Evolutionary conservation across 805 yeast species (phyloP).

Genomic region (Candida ortonii): DNA sequence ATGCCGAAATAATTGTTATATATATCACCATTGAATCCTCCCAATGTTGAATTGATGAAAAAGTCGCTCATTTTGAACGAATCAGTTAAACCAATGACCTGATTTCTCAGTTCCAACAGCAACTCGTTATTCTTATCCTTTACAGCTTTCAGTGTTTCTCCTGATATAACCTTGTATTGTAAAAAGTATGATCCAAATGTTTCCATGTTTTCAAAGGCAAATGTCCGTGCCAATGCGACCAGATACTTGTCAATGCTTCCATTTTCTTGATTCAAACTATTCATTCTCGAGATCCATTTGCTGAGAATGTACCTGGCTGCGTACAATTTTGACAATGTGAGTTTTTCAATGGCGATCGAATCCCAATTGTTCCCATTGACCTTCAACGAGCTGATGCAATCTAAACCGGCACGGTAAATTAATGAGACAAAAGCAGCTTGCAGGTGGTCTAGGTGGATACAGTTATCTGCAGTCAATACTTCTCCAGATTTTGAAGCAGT

Average conservation of each 20-base stretch:
- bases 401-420: conserved; percentile 38
- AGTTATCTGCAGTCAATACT: conserved; percentile 30
- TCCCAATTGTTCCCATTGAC: conserved; percentile 43
- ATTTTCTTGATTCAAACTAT: conserved; percentile 26
- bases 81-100: conserved; percentile 78
- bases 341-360: conserved; percentile 44
- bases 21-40: conserved; percentile 76
- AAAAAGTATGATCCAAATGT: conserved; percentile 69
- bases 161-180: conserved; percentile 54
- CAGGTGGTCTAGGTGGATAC: conserved; percentile 31
- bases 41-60: conserved; percentile 79
- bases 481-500: conserved; percentile 28
- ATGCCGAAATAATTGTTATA: conserved; percentile 70
- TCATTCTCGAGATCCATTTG: conserved; percentile 36
- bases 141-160: conserved; percentile 42
- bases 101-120: conserved; percentile 54
- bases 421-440: conserved; percentile 39
- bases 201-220: conserved; percentile 65
- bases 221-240: conserved; percentile 54
- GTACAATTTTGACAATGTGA: conserved; percentile 47
- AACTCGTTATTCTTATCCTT: conserved; percentile 44
- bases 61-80: conserved; percentile 79
- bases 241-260: conserved; percentile 48
- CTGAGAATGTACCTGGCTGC: conserved; percentile 48
- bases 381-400: conserved; percentile 32